These are phyloP conservation scores for Calycina herbarum DNA, from an alignment of 2,329 filamentous ascomycete species.

Conservation along the genomic window DNA sequence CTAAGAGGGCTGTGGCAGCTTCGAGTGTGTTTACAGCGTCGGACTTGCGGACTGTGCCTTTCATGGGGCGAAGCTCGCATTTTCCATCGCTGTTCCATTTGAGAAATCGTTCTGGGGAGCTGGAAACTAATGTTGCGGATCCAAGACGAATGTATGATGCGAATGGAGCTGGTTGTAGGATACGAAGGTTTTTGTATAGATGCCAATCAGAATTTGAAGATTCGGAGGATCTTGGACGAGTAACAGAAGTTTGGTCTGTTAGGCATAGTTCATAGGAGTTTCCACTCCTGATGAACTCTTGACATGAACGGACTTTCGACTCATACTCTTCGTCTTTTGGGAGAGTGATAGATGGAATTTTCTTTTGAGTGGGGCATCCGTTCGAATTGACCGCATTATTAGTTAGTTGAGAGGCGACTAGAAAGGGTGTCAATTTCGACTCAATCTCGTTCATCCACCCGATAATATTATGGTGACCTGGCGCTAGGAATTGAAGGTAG, in stretches of 20 bases:
- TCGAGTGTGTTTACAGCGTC: slow-evolving; percentile 63
- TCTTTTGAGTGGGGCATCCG: background rate
- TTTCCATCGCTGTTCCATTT: slow-evolving; percentile 60
- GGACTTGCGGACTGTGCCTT: slow-evolving; percentile 87
- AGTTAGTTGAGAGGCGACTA: background rate
- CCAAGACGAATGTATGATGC: slow-evolving; percentile 77
- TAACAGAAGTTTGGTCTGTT: slow-evolving; percentile 37
- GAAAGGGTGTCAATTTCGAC: slow-evolving; percentile 15
- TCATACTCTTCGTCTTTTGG: slow-evolving; percentile 34
- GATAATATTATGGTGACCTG: slow-evolving; percentile 34
- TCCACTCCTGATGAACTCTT: slow-evolving; percentile 40
- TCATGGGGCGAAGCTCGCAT: slow-evolving; percentile 89
- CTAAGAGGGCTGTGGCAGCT: slow-evolving; percentile 70
- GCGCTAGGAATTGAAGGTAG: slow-evolving; percentile 58
- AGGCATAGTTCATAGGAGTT: slow-evolving; percentile 45
- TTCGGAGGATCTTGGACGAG: slow-evolving; percentile 10
- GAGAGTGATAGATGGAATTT: slow-evolving; percentile 27
- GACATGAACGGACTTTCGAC: slow-evolving; percentile 38
- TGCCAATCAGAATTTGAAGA: slow-evolving; percentile 29
- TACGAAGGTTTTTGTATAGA: slow-evolving; percentile 36
- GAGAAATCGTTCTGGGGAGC: slow-evolving; percentile 88
- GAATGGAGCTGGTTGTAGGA: slow-evolving; percentile 45
- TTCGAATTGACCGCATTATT: background rate
- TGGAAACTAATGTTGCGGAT: slow-evolving; percentile 70
- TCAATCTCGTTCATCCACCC: slow-evolving; percentile 24